These are phyloP conservation scores for Mollisiaceae sp. DNA, from an alignment of 2,329 filamentous ascomycete species.

Conservation along the genomic window DNA sequence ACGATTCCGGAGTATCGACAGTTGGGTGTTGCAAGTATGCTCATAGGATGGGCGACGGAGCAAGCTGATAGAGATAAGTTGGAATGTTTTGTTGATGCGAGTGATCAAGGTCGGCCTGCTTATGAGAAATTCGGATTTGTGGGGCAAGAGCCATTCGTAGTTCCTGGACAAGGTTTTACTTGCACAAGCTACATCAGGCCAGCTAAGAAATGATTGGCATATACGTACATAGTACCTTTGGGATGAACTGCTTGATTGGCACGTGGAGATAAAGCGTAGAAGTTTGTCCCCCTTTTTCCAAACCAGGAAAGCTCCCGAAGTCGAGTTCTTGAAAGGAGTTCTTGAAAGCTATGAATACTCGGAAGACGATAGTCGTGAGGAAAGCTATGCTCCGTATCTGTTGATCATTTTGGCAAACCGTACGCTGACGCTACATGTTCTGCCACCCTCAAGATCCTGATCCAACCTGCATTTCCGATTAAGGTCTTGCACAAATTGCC, in stretches of 20 bases:
- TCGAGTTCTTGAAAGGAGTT: no score
- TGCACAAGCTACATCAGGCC: not conserved
- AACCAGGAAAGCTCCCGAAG: no score
- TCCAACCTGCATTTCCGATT: conserved; percentile 32
- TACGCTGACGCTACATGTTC: conserved; percentile 2
- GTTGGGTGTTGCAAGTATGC: conserved; percentile 18
- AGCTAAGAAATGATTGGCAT: not conserved
- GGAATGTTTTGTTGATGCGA: conserved; percentile 19
- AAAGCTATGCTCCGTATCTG: no score
- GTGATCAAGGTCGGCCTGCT: conserved; percentile 15
- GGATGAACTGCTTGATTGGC: no score
- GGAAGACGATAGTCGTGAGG: no score
- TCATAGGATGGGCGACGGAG: conserved; percentile 21
- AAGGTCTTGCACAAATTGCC: conserved; percentile 34
- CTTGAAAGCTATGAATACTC: no score
- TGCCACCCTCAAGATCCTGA: conserved; percentile 24
- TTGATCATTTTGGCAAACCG: no score
- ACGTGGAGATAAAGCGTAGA: no score
- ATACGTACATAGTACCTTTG: no score
- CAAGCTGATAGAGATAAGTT: conserved; percentile 17
- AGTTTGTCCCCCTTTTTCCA: no score
- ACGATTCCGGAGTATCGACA: conserved; percentile 19
- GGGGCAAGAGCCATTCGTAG: not conserved
- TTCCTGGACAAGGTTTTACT: not conserved
- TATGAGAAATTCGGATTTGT: conserved; percentile 24